Evolutionary conservation across 75 land plant species (phyloP).

Genomic region (Pinus tabuliformis): DNA sequence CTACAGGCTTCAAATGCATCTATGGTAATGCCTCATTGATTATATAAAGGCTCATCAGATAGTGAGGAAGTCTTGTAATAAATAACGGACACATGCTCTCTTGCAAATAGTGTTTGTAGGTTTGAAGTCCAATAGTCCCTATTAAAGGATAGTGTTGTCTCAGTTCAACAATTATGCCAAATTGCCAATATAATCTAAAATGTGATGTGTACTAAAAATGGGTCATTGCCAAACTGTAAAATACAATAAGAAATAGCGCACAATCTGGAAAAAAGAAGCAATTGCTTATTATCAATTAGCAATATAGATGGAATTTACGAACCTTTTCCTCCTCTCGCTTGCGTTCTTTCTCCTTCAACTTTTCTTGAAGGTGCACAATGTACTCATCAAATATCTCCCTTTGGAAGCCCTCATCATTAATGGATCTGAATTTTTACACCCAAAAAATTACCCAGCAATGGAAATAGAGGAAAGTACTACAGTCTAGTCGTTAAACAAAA

Average conservation of each 20-base stretch:
- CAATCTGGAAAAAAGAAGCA: not conserved
- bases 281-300: not conserved
- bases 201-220: not conserved
- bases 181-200: no score
- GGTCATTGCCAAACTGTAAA: not conserved
- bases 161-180: no score
- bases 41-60: no score
- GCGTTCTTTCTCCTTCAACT: constrained; percentile 83
- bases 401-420: constrained; percentile 58
- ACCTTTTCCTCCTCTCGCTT: constrained; percentile 96
- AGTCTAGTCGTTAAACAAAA: not conserved
- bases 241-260: not conserved
- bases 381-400: constrained; percentile 83
- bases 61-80: not conserved
- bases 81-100: no score
- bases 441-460: not conserved
- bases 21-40: no score
- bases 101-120: no score
- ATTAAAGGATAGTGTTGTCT: not conserved
- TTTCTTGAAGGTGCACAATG: constrained; percentile 60
- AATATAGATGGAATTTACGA: not conserved
- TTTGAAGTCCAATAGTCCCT: not conserved
- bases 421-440: constrained; percentile 37
- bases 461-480: not conserved
- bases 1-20: no score